Evolutionary conservation across 1,139 yeast species (phyloP).

Genomic region (Yamadazyma friedrichii): DNA sequence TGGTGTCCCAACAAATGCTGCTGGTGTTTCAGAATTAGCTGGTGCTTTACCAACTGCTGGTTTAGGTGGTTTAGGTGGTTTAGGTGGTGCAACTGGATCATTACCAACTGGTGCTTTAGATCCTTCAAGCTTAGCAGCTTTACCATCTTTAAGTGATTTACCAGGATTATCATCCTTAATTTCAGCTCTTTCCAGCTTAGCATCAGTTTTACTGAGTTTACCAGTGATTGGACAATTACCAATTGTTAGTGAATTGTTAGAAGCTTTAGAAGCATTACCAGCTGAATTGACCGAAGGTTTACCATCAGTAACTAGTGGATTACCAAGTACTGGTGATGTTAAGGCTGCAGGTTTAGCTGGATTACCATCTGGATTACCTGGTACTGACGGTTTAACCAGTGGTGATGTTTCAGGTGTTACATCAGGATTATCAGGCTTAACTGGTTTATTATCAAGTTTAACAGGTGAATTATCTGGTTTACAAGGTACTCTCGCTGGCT

Average conservation of each 20-base stretch:
- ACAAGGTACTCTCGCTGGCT: conserved; percentile 1
- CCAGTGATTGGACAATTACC: conserved; percentile 14
- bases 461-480: neutral
- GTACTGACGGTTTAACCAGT: too few relatives aligned
- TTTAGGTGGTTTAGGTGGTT: conserved; percentile 1
- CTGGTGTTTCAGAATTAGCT: neutral
- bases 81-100: conserved; percentile 1
- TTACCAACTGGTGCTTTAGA: neutral
- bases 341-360: neutral
- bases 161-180: conserved; percentile 5
- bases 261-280: conserved; percentile 11
- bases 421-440: neutral
- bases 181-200: conserved; percentile 7
- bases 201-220: conserved; percentile 8
- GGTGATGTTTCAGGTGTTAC: neutral
- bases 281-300: neutral
- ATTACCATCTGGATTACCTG: neutral
- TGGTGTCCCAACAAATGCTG: neutral
- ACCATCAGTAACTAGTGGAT: conserved; percentile 1
- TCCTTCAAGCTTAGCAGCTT: conserved; percentile 1
- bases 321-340: neutral
- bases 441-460: neutral
- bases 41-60: conserved; percentile 9
- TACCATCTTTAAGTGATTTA: neutral
- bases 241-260: conserved; percentile 11